These are phyloP conservation scores for Aspergillus tubingensis DNA, from an alignment of 2,329 filamentous ascomycete genomes.

Conservation along the genomic window DNA sequence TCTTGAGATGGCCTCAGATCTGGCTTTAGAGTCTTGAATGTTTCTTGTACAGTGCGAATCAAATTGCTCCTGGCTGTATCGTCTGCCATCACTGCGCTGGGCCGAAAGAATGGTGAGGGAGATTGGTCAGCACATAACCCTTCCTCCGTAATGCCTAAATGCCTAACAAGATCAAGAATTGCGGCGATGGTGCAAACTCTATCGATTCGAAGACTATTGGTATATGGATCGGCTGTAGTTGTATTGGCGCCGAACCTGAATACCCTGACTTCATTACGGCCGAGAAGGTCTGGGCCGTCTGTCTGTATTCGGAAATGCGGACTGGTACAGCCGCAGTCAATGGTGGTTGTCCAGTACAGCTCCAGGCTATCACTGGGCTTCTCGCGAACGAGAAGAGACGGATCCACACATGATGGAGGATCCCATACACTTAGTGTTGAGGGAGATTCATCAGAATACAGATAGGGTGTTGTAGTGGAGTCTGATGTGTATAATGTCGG, in stretches of 20 bases:
- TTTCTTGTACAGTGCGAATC: conserved; percentile 15
- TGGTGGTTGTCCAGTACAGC: conserved; percentile 14
- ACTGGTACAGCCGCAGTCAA: conserved; percentile 19
- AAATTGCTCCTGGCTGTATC: conserved; percentile 10
- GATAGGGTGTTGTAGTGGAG: not conserved
- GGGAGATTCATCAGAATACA: not conserved
- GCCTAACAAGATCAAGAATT: conserved; percentile 18
- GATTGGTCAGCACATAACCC: conserved; percentile 27
- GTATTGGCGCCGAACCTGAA: conserved; percentile 17
- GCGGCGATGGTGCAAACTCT: conserved; percentile 29
- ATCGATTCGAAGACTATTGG: conserved; percentile 31
- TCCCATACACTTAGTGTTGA: not conserved
- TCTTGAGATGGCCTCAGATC: conserved; percentile 22
- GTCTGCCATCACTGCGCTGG: not conserved
- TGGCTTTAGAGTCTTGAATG: conserved; percentile 22
- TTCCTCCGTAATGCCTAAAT: conserved; percentile 28
- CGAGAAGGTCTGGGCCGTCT: not conserved
- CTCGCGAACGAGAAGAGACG: conserved; percentile 7
- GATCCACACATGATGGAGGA: conserved; percentile 5
- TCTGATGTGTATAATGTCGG: not conserved
- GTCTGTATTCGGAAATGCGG: conserved; percentile 19
- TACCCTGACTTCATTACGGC: conserved; percentile 10
- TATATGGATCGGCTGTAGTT: conserved; percentile 25
- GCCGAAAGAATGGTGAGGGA: conserved; percentile 31
- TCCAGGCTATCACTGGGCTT: conserved; percentile 4